Conservation (phyloP, 2,329 filamentous ascomycete genomes). For the Truncatella angustata region DNA sequence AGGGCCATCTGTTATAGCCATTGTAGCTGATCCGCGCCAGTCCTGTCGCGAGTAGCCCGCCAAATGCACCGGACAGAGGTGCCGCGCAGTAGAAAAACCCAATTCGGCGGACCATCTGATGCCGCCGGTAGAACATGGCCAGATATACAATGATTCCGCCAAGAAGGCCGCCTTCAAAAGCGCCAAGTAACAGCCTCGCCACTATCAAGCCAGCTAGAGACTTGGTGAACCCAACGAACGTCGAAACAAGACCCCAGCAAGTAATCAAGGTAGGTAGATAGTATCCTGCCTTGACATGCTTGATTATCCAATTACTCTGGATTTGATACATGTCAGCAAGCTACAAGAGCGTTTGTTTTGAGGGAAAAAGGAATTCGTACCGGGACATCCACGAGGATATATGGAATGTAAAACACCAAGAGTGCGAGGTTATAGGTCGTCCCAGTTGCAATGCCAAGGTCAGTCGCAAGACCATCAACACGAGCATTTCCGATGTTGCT, state of each 20-base stretch:
- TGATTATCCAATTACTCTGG: slow-evolving; percentile 74
- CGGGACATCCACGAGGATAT: slow-evolving; percentile 65
- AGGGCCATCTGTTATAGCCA: slow-evolving; percentile 37
- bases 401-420: slow-evolving; percentile 85
- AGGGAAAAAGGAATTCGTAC: slow-evolving; percentile 34
- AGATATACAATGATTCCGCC: slow-evolving; percentile 7
- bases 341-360: neutral
- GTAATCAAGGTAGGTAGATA: slow-evolving; percentile 83
- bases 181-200: slow-evolving; percentile 67
- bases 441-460: slow-evolving; percentile 59
- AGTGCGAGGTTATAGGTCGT: slow-evolving; percentile 71
- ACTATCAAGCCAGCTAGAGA: slow-evolving; percentile 65
- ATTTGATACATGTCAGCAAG: slow-evolving; percentile 20
- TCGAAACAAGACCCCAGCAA: slow-evolving; percentile 68
- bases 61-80: slow-evolving; percentile 3
- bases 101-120: slow-evolving; percentile 46
- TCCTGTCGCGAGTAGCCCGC: slow-evolving; percentile 38
- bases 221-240: slow-evolving; percentile 64
- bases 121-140: slow-evolving; percentile 8
- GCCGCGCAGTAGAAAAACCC: slow-evolving; percentile 21
- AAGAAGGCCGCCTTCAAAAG: slow-evolving; percentile 75
- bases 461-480: slow-evolving; percentile 50
- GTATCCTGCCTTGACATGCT: slow-evolving; percentile 70
- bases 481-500: slow-evolving; percentile 75
- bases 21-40: slow-evolving; percentile 34